Conservation (phyloP, 2,329 filamentous ascomycete genomes). For the Ilyonectria sp. region DNA sequence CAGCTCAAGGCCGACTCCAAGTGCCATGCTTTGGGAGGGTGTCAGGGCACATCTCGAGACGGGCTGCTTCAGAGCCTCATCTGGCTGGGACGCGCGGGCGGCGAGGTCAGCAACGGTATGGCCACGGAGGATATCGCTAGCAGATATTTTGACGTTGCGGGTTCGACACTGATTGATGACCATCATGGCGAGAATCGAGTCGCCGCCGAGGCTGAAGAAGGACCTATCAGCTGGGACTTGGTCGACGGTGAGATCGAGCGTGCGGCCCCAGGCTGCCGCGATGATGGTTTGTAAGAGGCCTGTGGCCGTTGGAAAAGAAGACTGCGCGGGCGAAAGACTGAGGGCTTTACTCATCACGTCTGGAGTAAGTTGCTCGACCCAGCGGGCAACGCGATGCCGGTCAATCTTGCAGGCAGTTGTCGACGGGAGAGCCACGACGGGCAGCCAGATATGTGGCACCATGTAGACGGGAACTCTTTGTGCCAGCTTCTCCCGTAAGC, state of each 20-base stretch:
- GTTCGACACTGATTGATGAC: slow-evolving; percentile 15
- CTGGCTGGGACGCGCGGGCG: slow-evolving; percentile 6
- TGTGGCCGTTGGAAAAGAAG: slow-evolving; percentile 1
- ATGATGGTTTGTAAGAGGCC: neutral
- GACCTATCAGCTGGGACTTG: neutral
- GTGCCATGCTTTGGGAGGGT: slow-evolving; percentile 15
- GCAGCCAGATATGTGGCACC: neutral
- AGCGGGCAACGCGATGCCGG: slow-evolving; percentile 1
- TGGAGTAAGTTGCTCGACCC: slow-evolving; percentile 1
- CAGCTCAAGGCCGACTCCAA: slow-evolving; percentile 8
- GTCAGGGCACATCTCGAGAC: slow-evolving; percentile 1
- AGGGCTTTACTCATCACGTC: neutral
- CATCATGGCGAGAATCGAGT: slow-evolving; percentile 11
- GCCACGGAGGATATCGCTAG: slow-evolving; percentile 19
- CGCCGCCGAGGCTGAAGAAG: slow-evolving; percentile 8
- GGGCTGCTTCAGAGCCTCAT: slow-evolving; percentile 5
- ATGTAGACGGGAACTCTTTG: slow-evolving; percentile 3
- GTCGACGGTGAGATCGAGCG: neutral
- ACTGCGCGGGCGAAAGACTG: neutral
- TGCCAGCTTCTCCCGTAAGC: neutral
- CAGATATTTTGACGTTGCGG: slow-evolving; percentile 10
- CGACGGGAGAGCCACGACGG: neutral
- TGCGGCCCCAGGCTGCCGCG: slow-evolving; percentile 1
- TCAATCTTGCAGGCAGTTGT: neutral
- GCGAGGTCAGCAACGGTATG: slow-evolving; percentile 12